These are phyloP conservation scores for Candida ascalaphidarum DNA, from an alignment of 805 yeast species.

Conservation along the genomic window DNA sequence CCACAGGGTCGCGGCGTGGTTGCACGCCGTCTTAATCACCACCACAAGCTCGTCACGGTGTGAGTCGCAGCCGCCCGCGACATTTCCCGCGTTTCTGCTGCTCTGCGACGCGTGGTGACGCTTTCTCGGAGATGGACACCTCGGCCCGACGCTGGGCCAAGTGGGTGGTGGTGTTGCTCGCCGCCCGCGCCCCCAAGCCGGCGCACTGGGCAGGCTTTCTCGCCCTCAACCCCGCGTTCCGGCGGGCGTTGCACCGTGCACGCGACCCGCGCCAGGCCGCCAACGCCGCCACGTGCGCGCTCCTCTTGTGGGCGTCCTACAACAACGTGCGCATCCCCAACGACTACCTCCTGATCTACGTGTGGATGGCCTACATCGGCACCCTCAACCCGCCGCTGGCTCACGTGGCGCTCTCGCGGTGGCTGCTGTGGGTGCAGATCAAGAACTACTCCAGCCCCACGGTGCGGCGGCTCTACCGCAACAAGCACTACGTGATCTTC, in stretches of 20 bases:
- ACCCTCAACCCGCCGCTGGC: slow-evolving; percentile 26
- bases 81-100: not conserved
- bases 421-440: slow-evolving; percentile 16
- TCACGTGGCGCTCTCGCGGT: slow-evolving; percentile 16
- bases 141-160: slow-evolving; percentile 15
- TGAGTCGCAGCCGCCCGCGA: not conserved
- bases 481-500: slow-evolving; percentile 24
- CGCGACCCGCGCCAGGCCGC: slow-evolving; percentile 12
- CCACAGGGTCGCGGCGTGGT: not conserved
- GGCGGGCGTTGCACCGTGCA: slow-evolving; percentile 7
- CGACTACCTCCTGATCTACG: slow-evolving; percentile 27
- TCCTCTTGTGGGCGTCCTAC: slow-evolving; percentile 19
- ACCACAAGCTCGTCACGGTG: not conserved
- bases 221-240: slow-evolving; percentile 21
- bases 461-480: slow-evolving; percentile 13
- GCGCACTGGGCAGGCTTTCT: slow-evolving; percentile 21
- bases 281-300: slow-evolving; percentile 13
- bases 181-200: slow-evolving; percentile 16
- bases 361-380: slow-evolving; percentile 22
- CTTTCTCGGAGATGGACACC: slow-evolving; percentile 1
- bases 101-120: not conserved
- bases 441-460: slow-evolving; percentile 11
- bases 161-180: slow-evolving; percentile 17
- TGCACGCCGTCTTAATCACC: not conserved
- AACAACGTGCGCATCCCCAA: slow-evolving; percentile 21